phyloP scores from a whole-genome alignment of 2,329 filamentous ascomycete species.

The Fusarium falciforme region DNA sequence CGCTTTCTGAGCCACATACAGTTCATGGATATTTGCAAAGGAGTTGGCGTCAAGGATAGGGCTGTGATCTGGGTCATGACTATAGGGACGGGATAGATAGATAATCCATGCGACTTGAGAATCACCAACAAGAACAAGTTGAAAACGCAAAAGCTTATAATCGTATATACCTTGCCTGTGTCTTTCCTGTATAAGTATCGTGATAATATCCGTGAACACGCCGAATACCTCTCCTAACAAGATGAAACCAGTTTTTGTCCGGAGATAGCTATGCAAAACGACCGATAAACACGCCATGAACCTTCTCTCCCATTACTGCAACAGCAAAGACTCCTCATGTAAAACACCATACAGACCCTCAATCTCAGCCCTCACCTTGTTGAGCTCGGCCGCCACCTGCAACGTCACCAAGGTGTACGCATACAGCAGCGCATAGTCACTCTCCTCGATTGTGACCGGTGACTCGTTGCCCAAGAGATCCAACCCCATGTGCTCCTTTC shows the following conservation, averaged over 20 bases:
- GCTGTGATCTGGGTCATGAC: constrained; percentile 22
- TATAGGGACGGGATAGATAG: constrained; percentile 8
- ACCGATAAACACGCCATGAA: neutral
- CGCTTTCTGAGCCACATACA: constrained; percentile 56
- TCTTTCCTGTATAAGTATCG: neutral
- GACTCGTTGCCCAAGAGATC: constrained; percentile 39
- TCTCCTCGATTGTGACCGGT: constrained; percentile 67
- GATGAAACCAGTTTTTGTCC: neutral
- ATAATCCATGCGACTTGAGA: constrained; percentile 5
- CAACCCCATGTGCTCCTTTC: constrained; percentile 70
- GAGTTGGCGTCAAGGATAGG: constrained; percentile 14
- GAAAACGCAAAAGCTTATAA: neutral
- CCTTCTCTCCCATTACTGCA: constrained; percentile 56
- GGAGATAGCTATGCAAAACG: constrained; percentile 11
- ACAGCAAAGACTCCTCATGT: constrained; percentile 67
- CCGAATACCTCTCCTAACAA: neutral
- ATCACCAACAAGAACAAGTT: neutral
- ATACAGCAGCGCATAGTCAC: constrained; percentile 92
- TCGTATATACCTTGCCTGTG: neutral
- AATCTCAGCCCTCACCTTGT: constrained; percentile 69
- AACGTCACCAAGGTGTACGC: constrained; percentile 82
- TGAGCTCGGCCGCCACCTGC: constrained; percentile 73
- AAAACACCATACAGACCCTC: constrained; percentile 73
- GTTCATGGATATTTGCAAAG: neutral
- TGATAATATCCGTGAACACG: neutral